Percentiles rank a stretch among this genome's conserved stretches.
phyloP scores from a whole-genome alignment of 2,329 filamentous ascomycete species.

The Fusarium sp. region DNA sequence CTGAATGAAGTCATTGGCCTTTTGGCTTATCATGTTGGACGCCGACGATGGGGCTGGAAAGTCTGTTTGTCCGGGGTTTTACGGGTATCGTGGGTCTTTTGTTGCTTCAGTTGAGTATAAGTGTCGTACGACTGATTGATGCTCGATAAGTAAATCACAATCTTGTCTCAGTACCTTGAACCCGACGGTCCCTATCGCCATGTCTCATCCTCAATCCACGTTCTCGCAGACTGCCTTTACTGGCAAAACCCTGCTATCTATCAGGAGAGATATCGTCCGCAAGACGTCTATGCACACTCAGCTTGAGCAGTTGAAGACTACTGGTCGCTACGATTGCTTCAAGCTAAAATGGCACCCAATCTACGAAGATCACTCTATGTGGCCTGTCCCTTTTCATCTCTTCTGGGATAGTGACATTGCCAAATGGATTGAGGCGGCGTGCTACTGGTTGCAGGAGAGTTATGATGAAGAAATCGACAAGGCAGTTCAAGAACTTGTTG shows the following conservation, averaged over 20 bases:
- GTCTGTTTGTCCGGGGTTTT: not conserved
- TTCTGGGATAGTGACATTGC: conserved; percentile 68
- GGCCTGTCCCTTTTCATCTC: conserved; percentile 71
- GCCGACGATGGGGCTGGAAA: not conserved
- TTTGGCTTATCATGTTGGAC: conserved; percentile 8
- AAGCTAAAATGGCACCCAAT: conserved; percentile 68
- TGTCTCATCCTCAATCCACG: conserved; percentile 37
- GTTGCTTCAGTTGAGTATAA: conserved; percentile 22
- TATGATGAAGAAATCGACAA: conserved; percentile 34
- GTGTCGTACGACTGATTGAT: conserved; percentile 45
- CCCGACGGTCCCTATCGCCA: not conserved
- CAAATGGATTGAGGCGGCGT: conserved; percentile 40
- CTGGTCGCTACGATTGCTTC: conserved; percentile 71
- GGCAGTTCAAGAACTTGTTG: conserved; percentile 62
- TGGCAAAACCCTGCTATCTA: conserved; percentile 11
- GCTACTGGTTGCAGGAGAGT: conserved; percentile 26
- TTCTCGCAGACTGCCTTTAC: conserved; percentile 24
- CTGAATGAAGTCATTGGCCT: conserved; percentile 8
- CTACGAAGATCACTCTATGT: conserved; percentile 65
- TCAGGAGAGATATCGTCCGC: conserved; percentile 10
- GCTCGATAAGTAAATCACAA: conserved; percentile 70
- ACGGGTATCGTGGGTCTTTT: conserved; percentile 1
- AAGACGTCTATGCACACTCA: conserved; percentile 58
- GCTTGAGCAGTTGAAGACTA: conserved; percentile 66
- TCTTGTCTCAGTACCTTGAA: no score